Evolutionary conservation across 2,329 filamentous ascomycete genomes (phyloP), one percentile per base, ranked within the genome.

Genomic region (Atkinsonella texensis): DNA sequence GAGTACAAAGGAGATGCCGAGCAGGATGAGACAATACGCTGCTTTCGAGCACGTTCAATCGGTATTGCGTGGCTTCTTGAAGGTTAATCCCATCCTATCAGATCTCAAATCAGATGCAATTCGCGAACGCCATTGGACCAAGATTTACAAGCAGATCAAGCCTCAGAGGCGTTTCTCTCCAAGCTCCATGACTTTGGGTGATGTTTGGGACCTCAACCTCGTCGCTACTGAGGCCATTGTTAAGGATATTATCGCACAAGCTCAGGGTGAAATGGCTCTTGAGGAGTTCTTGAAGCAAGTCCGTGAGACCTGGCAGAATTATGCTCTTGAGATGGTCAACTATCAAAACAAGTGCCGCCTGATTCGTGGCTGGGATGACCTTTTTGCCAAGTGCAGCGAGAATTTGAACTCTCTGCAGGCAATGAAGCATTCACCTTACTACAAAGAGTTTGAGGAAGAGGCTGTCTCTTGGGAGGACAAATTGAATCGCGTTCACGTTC

Each of bases 1-100:
- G 74, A 95, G 95, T 79, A 97, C 90, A 38, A 97, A 95, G 71
- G 91, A 97, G 56, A 97, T 98, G 93, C 93, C 94, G 0, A 95
- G 89, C 68, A 84, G 93, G 54, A 97, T 98, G 91, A 84, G 94
- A 54, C 94, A 98, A 64, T 99, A 99, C 67, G 91, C 94, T 59
- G 94, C 94, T n/a, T 99, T 98, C 65, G 94, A 98, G 68, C 91
- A 98, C 63, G 89, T 98, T 40, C 94, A 98, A 65, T 89, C 82
- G 56, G 87, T 94, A 32, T 79, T 98, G 41, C 86, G 89, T 44
- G 84, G 90, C 55, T 79, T 95, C 47, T 77, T 96, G 56, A 97
- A 95, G 67, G 89, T 95, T 59, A 98, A 97, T 63, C 76, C 84
- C 11, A 76, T 96, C 35, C 76, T 99, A 3, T 80, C 83, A 4